phyloP scores from a whole-genome alignment of 441 rosid genomes.

The Erodium texanum region DNA sequence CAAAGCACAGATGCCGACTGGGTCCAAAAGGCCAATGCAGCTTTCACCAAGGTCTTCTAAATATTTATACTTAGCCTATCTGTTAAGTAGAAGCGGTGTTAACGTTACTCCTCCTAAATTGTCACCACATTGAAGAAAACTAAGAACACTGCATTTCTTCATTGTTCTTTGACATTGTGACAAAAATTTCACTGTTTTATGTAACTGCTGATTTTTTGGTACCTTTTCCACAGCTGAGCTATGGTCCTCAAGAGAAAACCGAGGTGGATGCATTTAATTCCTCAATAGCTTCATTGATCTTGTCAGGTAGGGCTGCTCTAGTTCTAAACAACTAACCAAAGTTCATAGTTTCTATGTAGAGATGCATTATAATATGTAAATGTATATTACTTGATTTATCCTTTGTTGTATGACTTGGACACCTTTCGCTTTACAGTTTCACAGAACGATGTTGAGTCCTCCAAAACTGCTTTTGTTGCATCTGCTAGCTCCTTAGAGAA shows the following conservation, averaged over 20 bases:
- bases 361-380: neutral
- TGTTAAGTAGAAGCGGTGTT: conserved; percentile 5
- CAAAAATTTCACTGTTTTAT: neutral
- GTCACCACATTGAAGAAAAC: neutral
- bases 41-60: conserved; percentile 55
- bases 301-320: conserved; percentile 50
- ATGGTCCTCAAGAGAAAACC: conserved; percentile 55
- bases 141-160: neutral
- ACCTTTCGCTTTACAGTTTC: conserved; percentile 38
- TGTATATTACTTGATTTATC: too few relatives aligned
- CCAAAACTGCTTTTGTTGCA: conserved; percentile 61
- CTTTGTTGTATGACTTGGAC: neutral
- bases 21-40: conserved; percentile 56
- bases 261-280: conserved; percentile 68
- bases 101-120: neutral
- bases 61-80: neutral
- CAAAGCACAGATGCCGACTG: conserved; percentile 58
- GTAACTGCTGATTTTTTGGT: conserved; percentile 2
- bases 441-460: conserved; percentile 63
- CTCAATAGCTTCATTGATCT: conserved; percentile 60
- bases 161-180: neutral
- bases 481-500: conserved; percentile 77
- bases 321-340: neutral
- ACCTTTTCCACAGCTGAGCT: conserved; percentile 48
- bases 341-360: neutral